phyloP scores from a whole-genome alignment of 257 asterid species.

The Jacaranda copaia region DNA sequence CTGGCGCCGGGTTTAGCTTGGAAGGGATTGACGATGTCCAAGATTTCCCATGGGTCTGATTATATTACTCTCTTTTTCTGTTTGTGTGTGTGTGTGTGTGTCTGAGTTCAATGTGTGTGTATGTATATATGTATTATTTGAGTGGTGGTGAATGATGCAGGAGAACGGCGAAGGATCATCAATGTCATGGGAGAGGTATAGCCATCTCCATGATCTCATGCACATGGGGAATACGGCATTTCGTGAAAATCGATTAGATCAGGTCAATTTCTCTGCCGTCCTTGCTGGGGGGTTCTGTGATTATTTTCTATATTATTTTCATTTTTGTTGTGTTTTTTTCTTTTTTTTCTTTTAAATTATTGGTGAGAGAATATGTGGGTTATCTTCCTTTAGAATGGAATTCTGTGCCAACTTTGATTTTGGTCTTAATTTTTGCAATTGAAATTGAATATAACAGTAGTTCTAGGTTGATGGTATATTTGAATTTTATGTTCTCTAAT shows the following conservation, averaged over 20 bases:
- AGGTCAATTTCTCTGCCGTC: slow-evolving; percentile 55
- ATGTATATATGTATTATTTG: no score
- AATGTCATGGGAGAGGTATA: slow-evolving; percentile 69
- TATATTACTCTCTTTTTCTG: not conserved
- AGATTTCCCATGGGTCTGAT: slow-evolving; percentile 72
- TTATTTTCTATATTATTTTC: no score
- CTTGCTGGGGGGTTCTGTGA: slow-evolving; percentile 13
- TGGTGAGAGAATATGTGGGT: not conserved
- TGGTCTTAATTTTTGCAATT: slow-evolving; percentile 1
- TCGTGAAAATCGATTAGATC: slow-evolving; percentile 70
- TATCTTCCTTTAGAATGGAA: slow-evolving; percentile 6
- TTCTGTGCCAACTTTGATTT: not conserved
- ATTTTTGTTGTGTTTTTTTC: not conserved
- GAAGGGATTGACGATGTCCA: slow-evolving; percentile 78
- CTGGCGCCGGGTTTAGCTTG: slow-evolving; percentile 33
- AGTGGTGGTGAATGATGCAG: slow-evolving; percentile 27
- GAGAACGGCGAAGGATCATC: slow-evolving; percentile 59
- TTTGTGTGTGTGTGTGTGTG: not conserved
- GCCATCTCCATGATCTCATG: slow-evolving; percentile 65
- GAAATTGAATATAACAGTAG: not conserved
- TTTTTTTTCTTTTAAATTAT: not conserved
- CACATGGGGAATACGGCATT: slow-evolving; percentile 73
- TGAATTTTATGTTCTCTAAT: slow-evolving; percentile 5
- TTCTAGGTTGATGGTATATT: slow-evolving; percentile 13
- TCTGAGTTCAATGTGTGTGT: not conserved